phyloP scores from a whole-genome alignment of 345 rosid genomes.

The Lumnitzera littorea region DNA sequence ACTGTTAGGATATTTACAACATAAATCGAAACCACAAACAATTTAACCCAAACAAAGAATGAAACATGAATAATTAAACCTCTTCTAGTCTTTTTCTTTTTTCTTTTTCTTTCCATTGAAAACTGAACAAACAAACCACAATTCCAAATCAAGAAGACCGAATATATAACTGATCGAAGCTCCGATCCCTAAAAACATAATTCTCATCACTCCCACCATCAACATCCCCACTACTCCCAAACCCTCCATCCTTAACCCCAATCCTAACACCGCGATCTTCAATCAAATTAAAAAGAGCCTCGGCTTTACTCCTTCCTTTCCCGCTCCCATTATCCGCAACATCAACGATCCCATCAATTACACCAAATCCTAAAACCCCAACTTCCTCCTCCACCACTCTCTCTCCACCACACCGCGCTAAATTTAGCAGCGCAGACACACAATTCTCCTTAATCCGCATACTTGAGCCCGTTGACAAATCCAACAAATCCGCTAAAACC shows the following conservation, averaged over 20 bases:
- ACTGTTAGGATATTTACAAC: slow-evolving; percentile 1
- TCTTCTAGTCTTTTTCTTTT: no score
- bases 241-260: neutral
- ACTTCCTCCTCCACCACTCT: slow-evolving; percentile 37
- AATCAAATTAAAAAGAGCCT: slow-evolving; percentile 4
- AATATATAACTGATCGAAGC: slow-evolving; percentile 1
- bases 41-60: neutral
- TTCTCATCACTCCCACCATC: no score
- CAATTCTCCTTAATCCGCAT: slow-evolving; percentile 67
- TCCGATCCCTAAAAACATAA: slow-evolving; percentile 1
- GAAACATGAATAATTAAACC: neutral
- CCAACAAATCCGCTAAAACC: slow-evolving; percentile 69
- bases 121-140: neutral
- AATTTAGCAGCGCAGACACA: slow-evolving; percentile 64
- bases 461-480: slow-evolving; percentile 59
- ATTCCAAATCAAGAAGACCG: slow-evolving; percentile 10
- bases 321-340: slow-evolving; percentile 52
- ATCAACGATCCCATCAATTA: slow-evolving; percentile 47
- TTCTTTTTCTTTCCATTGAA: no score
- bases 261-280: neutral
- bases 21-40: neutral
- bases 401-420: slow-evolving; percentile 54
- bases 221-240: slow-evolving; percentile 1
- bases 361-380: slow-evolving; percentile 26
- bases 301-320: slow-evolving; percentile 61